Percentiles rank a stretch among this genome's conserved stretches.
These are phyloP conservation scores for Penicillium sp. DNA, from an alignment of 2,329 filamentous ascomycete species.

Conservation along the genomic window DNA sequence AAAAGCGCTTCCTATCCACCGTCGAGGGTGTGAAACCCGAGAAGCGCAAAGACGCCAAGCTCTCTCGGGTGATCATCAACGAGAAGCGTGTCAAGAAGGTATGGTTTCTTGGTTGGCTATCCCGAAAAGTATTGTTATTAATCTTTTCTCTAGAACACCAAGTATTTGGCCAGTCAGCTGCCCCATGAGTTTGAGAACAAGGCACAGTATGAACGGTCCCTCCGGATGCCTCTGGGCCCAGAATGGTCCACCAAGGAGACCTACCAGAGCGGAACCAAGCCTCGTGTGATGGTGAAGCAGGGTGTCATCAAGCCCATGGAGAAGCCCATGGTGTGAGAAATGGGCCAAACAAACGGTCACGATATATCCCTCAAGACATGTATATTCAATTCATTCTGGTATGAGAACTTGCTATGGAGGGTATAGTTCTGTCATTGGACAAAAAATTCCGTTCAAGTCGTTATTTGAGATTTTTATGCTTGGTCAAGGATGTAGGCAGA, in stretches of 20 bases:
- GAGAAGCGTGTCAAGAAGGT: conserved; percentile 88
- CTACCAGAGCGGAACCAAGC: conserved; percentile 84
- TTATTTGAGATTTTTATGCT: too few species aligned
- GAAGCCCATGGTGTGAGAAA: conserved; percentile 57
- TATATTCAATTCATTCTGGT: conserved; percentile 5
- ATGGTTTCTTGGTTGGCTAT: conserved; percentile 22
- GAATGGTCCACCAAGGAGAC: conserved; percentile 97
- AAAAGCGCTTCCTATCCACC: conserved; percentile 48
- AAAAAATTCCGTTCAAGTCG: too few species aligned
- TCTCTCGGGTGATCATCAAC: conserved; percentile 82
- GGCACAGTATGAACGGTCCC: conserved; percentile 82
- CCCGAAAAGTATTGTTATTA: conserved; percentile 3
- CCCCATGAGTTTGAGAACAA: conserved; percentile 85
- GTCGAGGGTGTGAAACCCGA: conserved; percentile 66
- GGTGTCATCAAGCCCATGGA: conserved; percentile 83
- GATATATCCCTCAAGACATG: conserved; percentile 6
- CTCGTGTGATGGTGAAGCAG: conserved; percentile 82
- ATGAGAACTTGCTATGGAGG: too few species aligned
- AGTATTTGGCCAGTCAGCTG: conserved; percentile 75
- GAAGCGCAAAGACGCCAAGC: conserved; percentile 72
- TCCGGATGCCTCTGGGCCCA: conserved; percentile 79
- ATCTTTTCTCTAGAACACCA: conserved; percentile 58
- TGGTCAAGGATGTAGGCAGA: too few species aligned
- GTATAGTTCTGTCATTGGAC: too few species aligned
- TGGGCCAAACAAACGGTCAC: conserved; percentile 1